Base-by-base conservation (phyloP, 1,139 yeast species). In the Hansenula anomala region DNA sequence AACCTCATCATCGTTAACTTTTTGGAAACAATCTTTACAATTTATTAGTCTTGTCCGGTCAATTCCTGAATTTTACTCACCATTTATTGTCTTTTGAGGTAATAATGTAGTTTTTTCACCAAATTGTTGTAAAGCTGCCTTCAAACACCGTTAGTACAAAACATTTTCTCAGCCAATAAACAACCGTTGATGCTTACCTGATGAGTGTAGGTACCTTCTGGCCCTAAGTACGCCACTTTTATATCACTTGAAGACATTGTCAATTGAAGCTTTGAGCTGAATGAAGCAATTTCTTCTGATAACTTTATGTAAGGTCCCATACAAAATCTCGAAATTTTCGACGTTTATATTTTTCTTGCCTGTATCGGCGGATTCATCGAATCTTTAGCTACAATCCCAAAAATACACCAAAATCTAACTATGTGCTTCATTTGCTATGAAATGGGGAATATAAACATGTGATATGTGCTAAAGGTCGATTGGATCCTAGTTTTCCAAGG, bases 201-300 rank as follows among this genome's bases (percentile, higher is more conserved):
- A 51, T 89, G 95, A 3, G 97, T 84, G 59, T 88, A 90, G 0
- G 97, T 89, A 2, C 97, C 97, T 38, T 69, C 69, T 0, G 97
- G 97, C 0, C 97, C 97, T 37, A 90, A 61, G 54, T 75, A 90
- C 6, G 88, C 88, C 9, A 86, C 82, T 42, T 55, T 64, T 17
- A 41, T 33, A 35, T 34, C 45, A 11, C 23, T 38, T 52, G 33
- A 26, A 26, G 34, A 11, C 36, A 28, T 33, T 15, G 9, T 29
- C 6, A n/a, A 26, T 26, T 13, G 28, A 8, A 26, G 7, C 14
- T 13, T 26, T 6, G 22, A n/a, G n/a, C n/a, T n/a, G n/a, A n/a
- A n/a, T n/a, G n/a, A n/a, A n/a, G n/a, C n/a, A n/a, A n/a, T n/a
- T n/a, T n/a, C n/a, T n/a, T n/a, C n/a, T n/a, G n/a, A n/a, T n/a